Conservation (phyloP, 768 basidiomycete genomes). For the Leccinum rimulosum region DNA sequence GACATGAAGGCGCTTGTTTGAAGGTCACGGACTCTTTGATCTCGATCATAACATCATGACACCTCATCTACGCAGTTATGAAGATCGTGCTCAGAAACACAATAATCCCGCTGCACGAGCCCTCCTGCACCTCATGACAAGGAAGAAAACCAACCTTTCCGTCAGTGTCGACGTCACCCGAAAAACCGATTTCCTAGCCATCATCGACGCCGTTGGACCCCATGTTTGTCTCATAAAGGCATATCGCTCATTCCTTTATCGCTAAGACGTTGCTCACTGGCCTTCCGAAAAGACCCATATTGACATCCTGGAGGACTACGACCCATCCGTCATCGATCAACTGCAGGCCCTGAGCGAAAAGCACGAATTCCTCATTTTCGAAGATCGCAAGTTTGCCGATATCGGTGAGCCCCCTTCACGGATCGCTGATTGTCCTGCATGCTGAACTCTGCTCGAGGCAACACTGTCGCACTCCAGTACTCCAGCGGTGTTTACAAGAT, state of each 20-base stretch:
- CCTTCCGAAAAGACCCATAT: conserved; percentile 77
- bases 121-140: conserved; percentile 77
- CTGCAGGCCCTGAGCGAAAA: conserved; percentile 70
- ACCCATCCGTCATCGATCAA: conserved; percentile 61
- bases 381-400: conserved; percentile 98
- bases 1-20: conserved; percentile 21
- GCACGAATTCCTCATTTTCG: conserved; percentile 95
- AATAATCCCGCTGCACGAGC: conserved; percentile 74
- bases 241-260: conserved; percentile 24
- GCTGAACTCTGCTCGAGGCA: conserved; percentile 54
- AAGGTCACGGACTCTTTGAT: background rate
- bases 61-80: conserved; percentile 55
- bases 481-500: conserved; percentile 91
- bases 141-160: conserved; percentile 89
- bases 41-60: background rate
- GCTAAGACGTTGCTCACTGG: conserved; percentile 22
- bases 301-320: conserved; percentile 93
- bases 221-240: conserved; percentile 94
- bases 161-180: conserved; percentile 94
- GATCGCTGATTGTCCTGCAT: background rate
- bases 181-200: conserved; percentile 71
- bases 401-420: conserved; percentile 61
- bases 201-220: conserved; percentile 87
- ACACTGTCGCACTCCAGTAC: conserved; percentile 95
- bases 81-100: conserved; percentile 53